Evolutionary conservation across 805 yeast genomes (phyloP).

Genomic region (Candida namnaoensis): DNA sequence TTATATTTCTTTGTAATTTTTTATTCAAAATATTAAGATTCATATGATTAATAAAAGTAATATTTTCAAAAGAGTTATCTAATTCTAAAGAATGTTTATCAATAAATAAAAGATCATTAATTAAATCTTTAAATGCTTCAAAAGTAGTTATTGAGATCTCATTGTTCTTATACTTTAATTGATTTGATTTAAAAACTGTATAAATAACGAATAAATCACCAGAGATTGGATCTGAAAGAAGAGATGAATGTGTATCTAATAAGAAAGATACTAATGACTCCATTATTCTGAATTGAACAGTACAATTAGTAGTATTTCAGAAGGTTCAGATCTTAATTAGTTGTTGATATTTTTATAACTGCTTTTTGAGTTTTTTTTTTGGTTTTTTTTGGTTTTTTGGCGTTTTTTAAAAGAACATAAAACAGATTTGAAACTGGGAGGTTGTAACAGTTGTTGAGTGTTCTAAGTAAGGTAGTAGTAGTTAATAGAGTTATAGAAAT

Average conservation of each 20-base stretch:
- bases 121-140: neutral
- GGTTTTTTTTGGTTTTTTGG: no score
- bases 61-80: neutral
- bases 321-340: no score
- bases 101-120: neutral
- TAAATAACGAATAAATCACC: conserved; percentile 7
- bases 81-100: conserved; percentile 1
- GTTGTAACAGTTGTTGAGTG: no score
- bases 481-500: no score
- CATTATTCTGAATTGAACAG: no score
- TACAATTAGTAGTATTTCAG: no score
- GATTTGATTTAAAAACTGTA: conserved; percentile 8
- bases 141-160: neutral
- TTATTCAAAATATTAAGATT: conserved; percentile 3
- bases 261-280: conserved; percentile 3
- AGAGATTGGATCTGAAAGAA: conserved; percentile 7
- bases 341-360: no score
- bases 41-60: conserved; percentile 11
- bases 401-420: no score
- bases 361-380: no score
- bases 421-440: no score
- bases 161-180: no score
- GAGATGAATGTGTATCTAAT: conserved; percentile 2
- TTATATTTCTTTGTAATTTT: neutral
- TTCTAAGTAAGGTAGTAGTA: no score